phyloP scores from a whole-genome alignment of 768 basidiomycete genomes.

The Collybia sordida region DNA sequence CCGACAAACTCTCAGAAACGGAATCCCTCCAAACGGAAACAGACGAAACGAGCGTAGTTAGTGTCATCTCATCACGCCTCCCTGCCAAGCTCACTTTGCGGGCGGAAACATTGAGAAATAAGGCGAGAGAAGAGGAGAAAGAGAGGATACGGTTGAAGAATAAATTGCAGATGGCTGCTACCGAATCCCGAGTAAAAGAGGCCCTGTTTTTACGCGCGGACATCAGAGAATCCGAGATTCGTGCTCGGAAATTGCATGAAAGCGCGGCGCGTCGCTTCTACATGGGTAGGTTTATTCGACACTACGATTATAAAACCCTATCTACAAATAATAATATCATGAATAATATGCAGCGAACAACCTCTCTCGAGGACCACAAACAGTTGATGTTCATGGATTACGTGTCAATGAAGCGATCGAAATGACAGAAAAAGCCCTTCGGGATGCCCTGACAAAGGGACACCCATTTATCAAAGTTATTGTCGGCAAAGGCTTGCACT shows the following conservation, averaged over 20 bases:
- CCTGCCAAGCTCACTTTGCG: slow-evolving; percentile 27
- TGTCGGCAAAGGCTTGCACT: slow-evolving; percentile 84
- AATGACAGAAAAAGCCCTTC: slow-evolving; percentile 41
- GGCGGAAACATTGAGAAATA: slow-evolving; percentile 36
- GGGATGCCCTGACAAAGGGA: slow-evolving; percentile 33
- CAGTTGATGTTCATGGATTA: slow-evolving; percentile 52
- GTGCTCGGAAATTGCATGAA: slow-evolving; percentile 37
- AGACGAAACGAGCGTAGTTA: slow-evolving; percentile 19
- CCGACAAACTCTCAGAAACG: slow-evolving; percentile 9
- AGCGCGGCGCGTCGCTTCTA: slow-evolving; percentile 46
- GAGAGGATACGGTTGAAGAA: slow-evolving; percentile 23
- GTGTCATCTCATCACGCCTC: slow-evolving; percentile 27
- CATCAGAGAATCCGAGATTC: slow-evolving; percentile 32
- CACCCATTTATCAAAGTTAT: slow-evolving; percentile 39
- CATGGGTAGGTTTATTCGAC: slow-evolving; percentile 32
- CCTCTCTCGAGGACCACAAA: slow-evolving; percentile 26
- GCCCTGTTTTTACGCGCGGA: slow-evolving; percentile 37
- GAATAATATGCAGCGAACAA: slow-evolving; percentile 34
- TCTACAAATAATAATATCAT: slow-evolving; percentile 3
- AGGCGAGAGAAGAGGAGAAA: slow-evolving; percentile 39
- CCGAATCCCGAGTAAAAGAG: slow-evolving; percentile 32
- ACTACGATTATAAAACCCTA: neutral
- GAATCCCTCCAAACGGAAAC: slow-evolving; percentile 15
- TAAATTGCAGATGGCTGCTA: slow-evolving; percentile 26
- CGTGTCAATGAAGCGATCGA: slow-evolving; percentile 46